Percentiles rank a stretch among this genome's conserved stretches.
Conservation (phyloP, 192 early-diverging fungal genomes). For the Entomortierella chlamydospora region DNA sequence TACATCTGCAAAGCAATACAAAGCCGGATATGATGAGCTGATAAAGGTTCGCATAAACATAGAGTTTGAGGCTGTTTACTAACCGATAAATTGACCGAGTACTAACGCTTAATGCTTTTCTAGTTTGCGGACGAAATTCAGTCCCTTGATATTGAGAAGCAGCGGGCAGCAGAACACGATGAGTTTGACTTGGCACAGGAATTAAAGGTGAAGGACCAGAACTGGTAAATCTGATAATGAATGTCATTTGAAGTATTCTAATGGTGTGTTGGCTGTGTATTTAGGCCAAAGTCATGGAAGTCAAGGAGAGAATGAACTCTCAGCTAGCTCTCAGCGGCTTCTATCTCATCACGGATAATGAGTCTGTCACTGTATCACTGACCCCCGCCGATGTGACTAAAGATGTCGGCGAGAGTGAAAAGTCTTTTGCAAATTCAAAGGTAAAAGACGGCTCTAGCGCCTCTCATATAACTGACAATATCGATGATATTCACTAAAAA, state of each 20-base stretch:
- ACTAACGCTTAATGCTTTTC: neutral
- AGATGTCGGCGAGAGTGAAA: neutral
- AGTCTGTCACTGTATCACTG: conserved; percentile 5
- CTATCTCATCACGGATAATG: conserved; percentile 4
- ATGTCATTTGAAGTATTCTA: too few species aligned
- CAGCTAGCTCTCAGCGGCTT: conserved; percentile 18
- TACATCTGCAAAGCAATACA: conserved; percentile 70
- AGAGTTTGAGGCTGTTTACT: neutral
- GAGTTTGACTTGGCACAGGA: conserved; percentile 83
- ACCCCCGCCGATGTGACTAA: neutral
- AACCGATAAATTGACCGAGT: neutral
- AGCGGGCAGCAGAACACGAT: conserved; percentile 70
- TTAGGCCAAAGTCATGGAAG: conserved; percentile 21
- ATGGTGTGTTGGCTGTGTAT: neutral
- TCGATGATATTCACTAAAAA: neutral
- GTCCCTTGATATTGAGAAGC: conserved; percentile 65
- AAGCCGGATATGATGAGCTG: conserved; percentile 60
- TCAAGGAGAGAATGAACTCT: conserved; percentile 24
- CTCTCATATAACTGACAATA: neutral
- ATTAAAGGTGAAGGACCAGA: too few species aligned
- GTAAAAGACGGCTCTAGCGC: neutral
- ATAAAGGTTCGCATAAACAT: conserved; percentile 51
- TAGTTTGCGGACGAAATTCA: conserved; percentile 60
- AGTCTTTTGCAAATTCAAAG: conserved; percentile 2
- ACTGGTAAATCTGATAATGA: too few species aligned